These are phyloP conservation scores for Globomyces pollinis-pini DNA, from an alignment of 192 early-diverging fungal genomes.

Conservation along the genomic window DNA sequence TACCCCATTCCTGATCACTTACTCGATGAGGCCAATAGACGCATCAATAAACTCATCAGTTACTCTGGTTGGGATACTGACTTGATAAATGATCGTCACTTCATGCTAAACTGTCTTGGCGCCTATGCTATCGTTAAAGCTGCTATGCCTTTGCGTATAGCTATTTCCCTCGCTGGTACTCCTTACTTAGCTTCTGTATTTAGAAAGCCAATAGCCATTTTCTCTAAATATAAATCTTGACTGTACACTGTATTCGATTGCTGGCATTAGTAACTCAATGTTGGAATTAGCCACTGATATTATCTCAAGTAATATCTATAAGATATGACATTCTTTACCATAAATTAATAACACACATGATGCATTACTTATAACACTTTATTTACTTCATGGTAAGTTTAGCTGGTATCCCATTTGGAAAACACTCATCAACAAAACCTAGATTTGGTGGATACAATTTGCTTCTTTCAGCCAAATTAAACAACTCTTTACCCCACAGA, in stretches of 20 bases:
- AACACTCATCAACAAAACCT: too few relatives aligned
- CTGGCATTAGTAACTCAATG: neutral
- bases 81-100: slow-evolving; percentile 34
- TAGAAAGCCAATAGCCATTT: too few relatives aligned
- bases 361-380: too few relatives aligned
- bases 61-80: slow-evolving; percentile 48
- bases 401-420: too few relatives aligned
- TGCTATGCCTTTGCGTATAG: slow-evolving; percentile 60
- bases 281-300: too few relatives aligned
- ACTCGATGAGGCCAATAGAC: slow-evolving; percentile 32
- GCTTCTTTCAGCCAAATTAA: too few relatives aligned
- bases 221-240: neutral
- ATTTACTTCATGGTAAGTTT: too few relatives aligned
- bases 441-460: too few relatives aligned
- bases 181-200: slow-evolving; percentile 18
- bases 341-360: too few relatives aligned
- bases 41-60: slow-evolving; percentile 44
- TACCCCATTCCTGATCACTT: slow-evolving; percentile 63
- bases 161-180: slow-evolving; percentile 28
- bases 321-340: too few relatives aligned
- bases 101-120: slow-evolving; percentile 66
- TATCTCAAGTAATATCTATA: too few relatives aligned
- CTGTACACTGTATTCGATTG: neutral
- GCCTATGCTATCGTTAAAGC: slow-evolving; percentile 78
- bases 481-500: too few relatives aligned